These are phyloP conservation scores for Thecamonas trahens DNA, from an alignment of 78 protist genomes.

Conservation along the genomic window DNA sequence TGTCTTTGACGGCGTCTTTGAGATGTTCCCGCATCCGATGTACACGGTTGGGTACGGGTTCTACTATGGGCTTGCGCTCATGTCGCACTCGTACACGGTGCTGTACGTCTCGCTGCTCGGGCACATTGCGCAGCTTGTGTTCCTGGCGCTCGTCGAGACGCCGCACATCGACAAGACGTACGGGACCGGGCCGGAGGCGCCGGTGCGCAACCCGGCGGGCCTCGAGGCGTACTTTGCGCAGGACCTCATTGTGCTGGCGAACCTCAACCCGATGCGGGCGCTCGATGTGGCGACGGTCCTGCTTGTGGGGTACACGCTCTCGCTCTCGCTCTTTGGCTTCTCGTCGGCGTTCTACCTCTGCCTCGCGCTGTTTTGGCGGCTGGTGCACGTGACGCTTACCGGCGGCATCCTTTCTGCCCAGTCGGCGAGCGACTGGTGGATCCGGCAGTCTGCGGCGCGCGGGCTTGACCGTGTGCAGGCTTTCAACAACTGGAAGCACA, in stretches of 20 bases:
- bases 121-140: conserved; percentile 67
- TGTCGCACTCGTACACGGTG: conserved; percentile 67
- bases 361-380: conserved; percentile 54
- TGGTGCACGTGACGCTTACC: conserved; percentile 19
- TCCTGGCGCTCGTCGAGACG: conserved; percentile 66
- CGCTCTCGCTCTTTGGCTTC: conserved; percentile 1
- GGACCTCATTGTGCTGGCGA: conserved; percentile 45
- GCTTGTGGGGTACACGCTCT: conserved; percentile 25
- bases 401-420: conserved; percentile 33
- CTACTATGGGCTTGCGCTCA: conserved; percentile 63
- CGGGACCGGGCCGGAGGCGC: not conserved
- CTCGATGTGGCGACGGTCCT: conserved; percentile 33
- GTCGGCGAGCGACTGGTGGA: conserved; percentile 32
- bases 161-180: conserved; percentile 76
- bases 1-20: conserved; percentile 74
- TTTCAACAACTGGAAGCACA: not conserved
- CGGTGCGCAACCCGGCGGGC: not conserved
- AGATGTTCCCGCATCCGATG: conserved; percentile 87
- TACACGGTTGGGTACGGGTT: conserved; percentile 78
- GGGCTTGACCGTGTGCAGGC: not conserved
- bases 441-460: conserved; percentile 9
- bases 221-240: conserved; percentile 23
- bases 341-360: conserved; percentile 33
- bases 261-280: conserved; percentile 40
- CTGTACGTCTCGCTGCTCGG: conserved; percentile 59